These are phyloP conservation scores for Populus euphratica DNA, from an alignment of 345 rosid genomes.

Conservation along the genomic window DNA sequence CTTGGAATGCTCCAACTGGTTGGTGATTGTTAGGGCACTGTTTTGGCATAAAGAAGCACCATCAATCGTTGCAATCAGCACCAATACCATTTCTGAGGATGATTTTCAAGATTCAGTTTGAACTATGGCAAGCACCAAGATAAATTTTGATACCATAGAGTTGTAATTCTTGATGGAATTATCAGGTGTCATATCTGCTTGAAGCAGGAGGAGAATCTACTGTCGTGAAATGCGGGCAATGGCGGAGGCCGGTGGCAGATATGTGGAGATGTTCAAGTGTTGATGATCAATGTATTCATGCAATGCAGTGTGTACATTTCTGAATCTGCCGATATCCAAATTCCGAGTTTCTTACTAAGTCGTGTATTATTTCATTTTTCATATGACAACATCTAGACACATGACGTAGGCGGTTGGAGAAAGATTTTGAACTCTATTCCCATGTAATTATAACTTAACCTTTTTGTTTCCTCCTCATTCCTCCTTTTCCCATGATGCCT, in stretches of 20 bases:
- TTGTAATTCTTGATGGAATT: background rate
- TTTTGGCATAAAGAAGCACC: background rate
- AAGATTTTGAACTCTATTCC: slow-evolving; percentile 6
- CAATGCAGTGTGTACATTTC: slow-evolving; percentile 3
- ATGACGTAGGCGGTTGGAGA: slow-evolving; percentile 9
- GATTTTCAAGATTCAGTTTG: background rate
- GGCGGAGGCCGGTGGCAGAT: background rate
- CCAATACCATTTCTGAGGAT: background rate
- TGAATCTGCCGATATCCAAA: background rate
- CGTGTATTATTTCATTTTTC: slow-evolving; percentile 21
- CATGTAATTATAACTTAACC: background rate
- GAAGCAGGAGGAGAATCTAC: background rate
- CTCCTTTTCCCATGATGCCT: background rate
- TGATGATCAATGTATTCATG: background rate
- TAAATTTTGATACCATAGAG: background rate
- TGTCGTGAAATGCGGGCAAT: background rate
- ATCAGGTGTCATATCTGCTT: background rate
- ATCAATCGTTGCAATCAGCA: background rate
- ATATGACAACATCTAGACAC: background rate
- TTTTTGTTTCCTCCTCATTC: too few relatives aligned
- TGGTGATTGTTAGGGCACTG: background rate
- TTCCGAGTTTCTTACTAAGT: background rate
- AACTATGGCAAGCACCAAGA: background rate
- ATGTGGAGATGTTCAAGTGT: background rate
- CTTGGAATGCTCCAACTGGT: background rate